Percentiles rank a stretch among this genome's conserved stretches.
phyloP scores from a whole-genome alignment of 345 rosid genomes.

The Salix purpurea region DNA sequence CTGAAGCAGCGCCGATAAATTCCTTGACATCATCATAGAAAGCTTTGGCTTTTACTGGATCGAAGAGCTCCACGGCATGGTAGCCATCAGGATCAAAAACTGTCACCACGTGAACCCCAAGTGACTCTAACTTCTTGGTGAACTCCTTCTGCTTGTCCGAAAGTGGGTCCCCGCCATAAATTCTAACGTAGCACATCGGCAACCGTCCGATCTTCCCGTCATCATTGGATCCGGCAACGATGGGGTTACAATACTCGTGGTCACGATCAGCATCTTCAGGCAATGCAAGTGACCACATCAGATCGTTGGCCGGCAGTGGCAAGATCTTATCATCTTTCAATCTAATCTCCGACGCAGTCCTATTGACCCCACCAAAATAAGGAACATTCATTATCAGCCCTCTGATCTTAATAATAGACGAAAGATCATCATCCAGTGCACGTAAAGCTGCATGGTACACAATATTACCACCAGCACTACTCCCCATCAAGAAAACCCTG shows the following conservation, averaged over 20 bases:
- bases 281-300: slow-evolving; percentile 64
- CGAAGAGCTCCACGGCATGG: slow-evolving; percentile 70
- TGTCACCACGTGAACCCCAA: slow-evolving; percentile 55
- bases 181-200: slow-evolving; percentile 43
- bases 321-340: slow-evolving; percentile 42
- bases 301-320: slow-evolving; percentile 51
- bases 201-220: slow-evolving; percentile 45
- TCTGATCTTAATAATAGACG: slow-evolving; percentile 45
- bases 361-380: slow-evolving; percentile 52
- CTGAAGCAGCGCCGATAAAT: slow-evolving; percentile 27
- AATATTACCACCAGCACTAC: slow-evolving; percentile 70
- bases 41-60: slow-evolving; percentile 36
- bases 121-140: slow-evolving; percentile 40
- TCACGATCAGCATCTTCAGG: slow-evolving; percentile 65
- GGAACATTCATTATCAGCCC: slow-evolving; percentile 70
- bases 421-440: slow-evolving; percentile 35
- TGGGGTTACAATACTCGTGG: slow-evolving; percentile 68
- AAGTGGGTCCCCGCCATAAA: slow-evolving; percentile 75
- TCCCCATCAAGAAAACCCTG: slow-evolving; percentile 59
- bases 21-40: slow-evolving; percentile 27
- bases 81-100: slow-evolving; percentile 46
- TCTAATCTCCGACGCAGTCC: slow-evolving; percentile 59
- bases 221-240: slow-evolving; percentile 16
- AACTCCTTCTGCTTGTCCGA: slow-evolving; percentile 62
- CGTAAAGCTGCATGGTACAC: slow-evolving; percentile 63